Conservation (phyloP, 257 asterid species). For the Penstemon barbatus region DNA sequence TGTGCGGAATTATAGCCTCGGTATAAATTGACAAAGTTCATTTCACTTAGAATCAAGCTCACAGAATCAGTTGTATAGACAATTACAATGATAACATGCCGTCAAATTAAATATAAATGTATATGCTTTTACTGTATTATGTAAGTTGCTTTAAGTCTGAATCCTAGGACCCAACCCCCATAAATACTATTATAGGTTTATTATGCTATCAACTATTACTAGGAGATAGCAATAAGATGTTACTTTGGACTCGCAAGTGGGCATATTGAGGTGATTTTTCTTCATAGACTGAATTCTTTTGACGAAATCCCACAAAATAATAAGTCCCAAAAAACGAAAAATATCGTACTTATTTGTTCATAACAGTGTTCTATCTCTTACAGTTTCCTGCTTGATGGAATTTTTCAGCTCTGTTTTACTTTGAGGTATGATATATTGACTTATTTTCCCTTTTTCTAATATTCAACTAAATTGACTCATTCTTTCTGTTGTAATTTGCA, state of each 20-base stretch:
- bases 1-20: constrained; percentile 87
- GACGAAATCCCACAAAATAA: too few relatives aligned
- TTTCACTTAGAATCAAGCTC: constrained; percentile 1
- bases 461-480: too few relatives aligned
- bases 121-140: constrained; percentile 3
- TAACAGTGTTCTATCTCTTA: too few relatives aligned
- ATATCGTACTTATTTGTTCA: too few relatives aligned
- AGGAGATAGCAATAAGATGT: not conserved
- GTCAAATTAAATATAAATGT: not conserved
- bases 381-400: too few relatives aligned
- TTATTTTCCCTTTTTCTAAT: too few relatives aligned
- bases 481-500: too few relatives aligned
- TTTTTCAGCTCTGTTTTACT: too few relatives aligned
- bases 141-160: not conserved
- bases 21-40: constrained; percentile 37
- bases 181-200: not conserved
- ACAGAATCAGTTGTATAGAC: constrained; percentile 5
- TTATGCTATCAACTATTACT: not conserved
- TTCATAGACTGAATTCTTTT: too few relatives aligned
- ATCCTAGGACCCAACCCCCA: not conserved
- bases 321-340: too few relatives aligned
- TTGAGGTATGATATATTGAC: too few relatives aligned
- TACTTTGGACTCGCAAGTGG: constrained; percentile 8
- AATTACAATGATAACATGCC: not conserved
- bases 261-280: not conserved